Evolutionary conservation across 148 eudicot genomes (phyloP), one percentile per base, ranked within the genome.

Genomic region (Amaranthus palmeri): DNA sequence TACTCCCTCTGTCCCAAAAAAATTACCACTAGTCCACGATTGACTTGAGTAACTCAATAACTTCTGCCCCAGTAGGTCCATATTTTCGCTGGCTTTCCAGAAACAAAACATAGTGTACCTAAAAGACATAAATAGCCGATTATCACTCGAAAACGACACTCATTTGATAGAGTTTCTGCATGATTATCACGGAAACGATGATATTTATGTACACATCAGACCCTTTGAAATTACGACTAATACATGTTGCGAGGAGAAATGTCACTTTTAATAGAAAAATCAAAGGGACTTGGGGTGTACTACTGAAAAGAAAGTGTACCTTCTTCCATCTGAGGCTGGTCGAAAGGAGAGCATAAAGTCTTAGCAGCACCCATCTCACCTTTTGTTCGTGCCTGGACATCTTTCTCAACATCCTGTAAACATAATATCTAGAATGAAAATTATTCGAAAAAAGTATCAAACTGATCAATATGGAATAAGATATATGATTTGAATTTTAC

Each of bases 41-140:
- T 25, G 36, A 25, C 36, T 25, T n/a, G n/a, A n/a, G n/a, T n/a
- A n/a, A n/a, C 36, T 18, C 76, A 95, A 74, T 95, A 92, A 61
- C 99, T 95, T 58, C 96, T 72, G 11, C 99, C 99, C 99, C 99
- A 95, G 80, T 95, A 92, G 12, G 93, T 84, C 99, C 99, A 95
- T 76, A 86, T 92, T 83, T 84, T 95, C 8, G 99, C 97, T 10
- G 93, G 96, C 76, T 95, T 95, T 9, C 99, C 96, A 0, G 99
- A 95, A n/a, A 97, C 97, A 76, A 95, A 95, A 84, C 99, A 95
- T 53, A 89, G 68, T 2, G 93, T 92, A 46, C 97, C 99, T 95
- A 88, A 52, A 77, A 17, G 36, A 25, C 36, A 25, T 25, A 25
- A 25, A 25, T 25, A 25, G 36, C 36, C 1, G 36, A 25, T 25